Base-by-base conservation (phyloP, 2,329 filamentous ascomycete species). In the Endoconidiophora laricicola region DNA sequence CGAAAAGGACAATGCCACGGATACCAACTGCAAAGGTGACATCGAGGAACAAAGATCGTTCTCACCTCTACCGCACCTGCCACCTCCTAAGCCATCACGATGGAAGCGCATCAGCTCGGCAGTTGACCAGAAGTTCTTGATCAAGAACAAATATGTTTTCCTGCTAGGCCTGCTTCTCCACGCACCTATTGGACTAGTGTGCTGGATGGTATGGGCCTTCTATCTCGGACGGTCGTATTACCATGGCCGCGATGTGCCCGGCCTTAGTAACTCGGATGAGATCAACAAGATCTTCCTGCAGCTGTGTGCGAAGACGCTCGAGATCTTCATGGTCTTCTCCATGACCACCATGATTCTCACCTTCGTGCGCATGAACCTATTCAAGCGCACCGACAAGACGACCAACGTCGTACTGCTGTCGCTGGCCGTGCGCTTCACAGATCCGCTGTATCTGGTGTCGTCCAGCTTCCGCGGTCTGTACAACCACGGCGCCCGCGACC, bases 311-410 rank as follows among this genome's bases (percentile, higher is more conserved):
- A 46, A 37, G 26, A 6, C 9, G 7, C n/a, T 46, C 2, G 44
- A 46, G 36, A 14, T 46, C n/a, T 46, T 46, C 20, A 46, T 46
- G 44, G 7, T 46, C 14, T 46, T 46, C n/a, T 46, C 44, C 2
- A 18, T 46, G 23, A 46, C 44, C 7, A 23, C 44, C 14, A 46
- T 46, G 44, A 23, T 46, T 33, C 24, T 46, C 14, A 46, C 44
- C n/a, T 29, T 46, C 7, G 36, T 36, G n/a, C 14, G 44, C 9
- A 23, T 46, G 10, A 18, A 46, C 23, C 23, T 18, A 16, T n/a
- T 46, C n/a, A 16, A 46, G 9, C 6, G 44, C 5, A 16, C 22
- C n/a, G 5, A 45, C 29, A 33, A 33, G 29, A 33, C 29, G 29
- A 33, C 29, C 6, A 48, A 38, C 16, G 36, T 36, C 12, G 39